Percentiles rank a stretch among this genome's conserved stretches.
These are phyloP conservation scores for Pezicula radicicola DNA, from an alignment of 2,329 filamentous ascomycete species.

Conservation along the genomic window DNA sequence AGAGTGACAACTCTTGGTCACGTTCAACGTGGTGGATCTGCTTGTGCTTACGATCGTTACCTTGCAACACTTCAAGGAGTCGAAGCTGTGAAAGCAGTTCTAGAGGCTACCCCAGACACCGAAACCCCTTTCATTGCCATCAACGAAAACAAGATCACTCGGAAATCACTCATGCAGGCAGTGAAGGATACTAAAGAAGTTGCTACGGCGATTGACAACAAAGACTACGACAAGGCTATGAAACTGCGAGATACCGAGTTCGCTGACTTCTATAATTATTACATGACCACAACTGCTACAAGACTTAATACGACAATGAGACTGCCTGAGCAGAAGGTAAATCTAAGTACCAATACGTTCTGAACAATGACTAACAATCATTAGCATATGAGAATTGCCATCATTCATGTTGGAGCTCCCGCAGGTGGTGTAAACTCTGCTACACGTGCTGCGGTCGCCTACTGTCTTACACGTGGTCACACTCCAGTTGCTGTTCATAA, in stretches of 20 bases:
- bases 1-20: slow-evolving; percentile 93
- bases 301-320: slow-evolving; percentile 64
- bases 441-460: slow-evolving; percentile 87
- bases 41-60: slow-evolving; percentile 93
- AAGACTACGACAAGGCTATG: slow-evolving; percentile 89
- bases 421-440: slow-evolving; percentile 98
- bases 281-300: slow-evolving; percentile 85
- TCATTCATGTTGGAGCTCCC: slow-evolving; percentile 94
- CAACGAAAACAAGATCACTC: slow-evolving; percentile 95
- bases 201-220: slow-evolving; percentile 74
- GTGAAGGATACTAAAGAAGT: slow-evolving; percentile 85
- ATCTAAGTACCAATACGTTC: slow-evolving; percentile 20
- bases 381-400: slow-evolving; percentile 86
- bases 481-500: slow-evolving; percentile 92
- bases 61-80: slow-evolving; percentile 90
- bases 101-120: slow-evolving; percentile 84
- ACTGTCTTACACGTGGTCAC: slow-evolving; percentile 90
- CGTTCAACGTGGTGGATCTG: slow-evolving; percentile 91
- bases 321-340: slow-evolving; percentile 68
- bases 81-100: slow-evolving; percentile 87
- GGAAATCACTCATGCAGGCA: slow-evolving; percentile 84
- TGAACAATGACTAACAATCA: slow-evolving; percentile 24
- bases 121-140: slow-evolving; percentile 95
- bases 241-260: slow-evolving; percentile 88
- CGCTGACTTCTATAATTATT: slow-evolving; percentile 85